These are phyloP conservation scores for Eucalyptus globulus DNA, from an alignment of 345 rosid genomes.

Conservation along the genomic window DNA sequence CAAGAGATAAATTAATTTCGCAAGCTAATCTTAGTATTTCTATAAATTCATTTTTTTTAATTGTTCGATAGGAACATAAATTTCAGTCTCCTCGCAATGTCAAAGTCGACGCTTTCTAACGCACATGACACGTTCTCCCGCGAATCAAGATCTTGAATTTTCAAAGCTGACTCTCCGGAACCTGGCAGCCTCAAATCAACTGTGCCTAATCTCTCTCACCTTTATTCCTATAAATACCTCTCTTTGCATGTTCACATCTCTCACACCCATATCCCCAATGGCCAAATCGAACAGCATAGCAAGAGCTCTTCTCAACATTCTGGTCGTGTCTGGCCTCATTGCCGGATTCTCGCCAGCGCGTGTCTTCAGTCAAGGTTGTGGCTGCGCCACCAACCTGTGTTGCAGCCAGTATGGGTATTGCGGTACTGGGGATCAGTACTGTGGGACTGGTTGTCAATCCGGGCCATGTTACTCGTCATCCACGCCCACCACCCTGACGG, in stretches of 20 bases:
- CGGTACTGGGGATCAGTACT: conserved; percentile 19
- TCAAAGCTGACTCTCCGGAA: not conserved
- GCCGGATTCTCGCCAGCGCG: not conserved
- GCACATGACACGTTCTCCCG: not conserved
- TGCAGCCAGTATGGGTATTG: conserved; percentile 33
- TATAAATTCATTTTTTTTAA: no score
- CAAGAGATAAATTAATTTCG: no score
- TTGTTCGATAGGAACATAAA: no score
- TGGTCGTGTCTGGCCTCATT: not conserved
- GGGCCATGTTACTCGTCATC: conserved; percentile 48
- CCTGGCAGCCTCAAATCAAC: not conserved
- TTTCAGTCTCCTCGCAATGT: not conserved
- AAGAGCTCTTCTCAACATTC: not conserved
- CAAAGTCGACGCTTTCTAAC: not conserved
- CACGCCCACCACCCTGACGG: conserved; percentile 15
- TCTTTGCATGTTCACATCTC: not conserved
- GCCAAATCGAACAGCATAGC: not conserved
- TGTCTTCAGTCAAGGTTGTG: conserved; percentile 14
- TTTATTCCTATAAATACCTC: not conserved
- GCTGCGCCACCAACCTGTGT: conserved; percentile 18
- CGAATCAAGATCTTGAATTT: not conserved
- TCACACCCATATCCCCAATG: not conserved
- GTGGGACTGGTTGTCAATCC: conserved; percentile 34
- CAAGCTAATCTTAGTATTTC: no score
- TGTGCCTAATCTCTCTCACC: not conserved